Evolutionary conservation across 768 basidiomycete species (phyloP), one percentile per base, ranked within the genome.

Genomic region (Lentinula sp.): DNA sequence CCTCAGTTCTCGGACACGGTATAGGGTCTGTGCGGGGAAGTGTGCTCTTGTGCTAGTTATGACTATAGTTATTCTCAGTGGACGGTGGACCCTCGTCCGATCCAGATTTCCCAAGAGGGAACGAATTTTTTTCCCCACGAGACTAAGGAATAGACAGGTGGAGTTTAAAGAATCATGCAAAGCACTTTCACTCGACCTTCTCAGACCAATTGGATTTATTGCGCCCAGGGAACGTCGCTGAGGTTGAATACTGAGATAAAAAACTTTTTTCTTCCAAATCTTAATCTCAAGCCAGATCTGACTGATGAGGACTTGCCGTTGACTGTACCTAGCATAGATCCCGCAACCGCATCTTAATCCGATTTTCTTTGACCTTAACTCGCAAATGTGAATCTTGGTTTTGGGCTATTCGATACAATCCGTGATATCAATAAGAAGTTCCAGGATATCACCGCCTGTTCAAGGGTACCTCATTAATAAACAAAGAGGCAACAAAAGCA

Each of bases 391-490:
- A 46, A 46, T 28, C 2, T 16, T 9, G 16, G 12, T 28, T 13
- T 16, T 9, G 16, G 12, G 16, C 45, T 46, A 46, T 46, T 46
- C 37, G 45, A 46, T 46, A 46, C 45, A 46, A 7, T 16, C 16
- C 7, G 16, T n/a, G 16, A 46, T 46, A 50, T 18, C 12, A 50
- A 50, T 12, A 23, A 23, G 32, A 12, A 50, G 20, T 23, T 50
- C 49, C 3, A 32, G 2, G 39, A 36, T 6, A 42, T 59, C 45
- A 59, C 18, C 59, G 45, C 16, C 49, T 36, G 42, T 36, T 52
- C 46, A 77, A 61, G 1, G 74, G 65, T 66, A 79, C 82, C 66
- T 85, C 85, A 58, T 77, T 81, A 45, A 87, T 82, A 61, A 82
- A 85, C 5, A 78, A 55, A 1, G 82, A 78, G 1, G 78, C 73